These are phyloP conservation scores for Urochloa ruziziensis DNA, from an alignment of 176 grass and related monocot genomes.

Conservation along the genomic window DNA sequence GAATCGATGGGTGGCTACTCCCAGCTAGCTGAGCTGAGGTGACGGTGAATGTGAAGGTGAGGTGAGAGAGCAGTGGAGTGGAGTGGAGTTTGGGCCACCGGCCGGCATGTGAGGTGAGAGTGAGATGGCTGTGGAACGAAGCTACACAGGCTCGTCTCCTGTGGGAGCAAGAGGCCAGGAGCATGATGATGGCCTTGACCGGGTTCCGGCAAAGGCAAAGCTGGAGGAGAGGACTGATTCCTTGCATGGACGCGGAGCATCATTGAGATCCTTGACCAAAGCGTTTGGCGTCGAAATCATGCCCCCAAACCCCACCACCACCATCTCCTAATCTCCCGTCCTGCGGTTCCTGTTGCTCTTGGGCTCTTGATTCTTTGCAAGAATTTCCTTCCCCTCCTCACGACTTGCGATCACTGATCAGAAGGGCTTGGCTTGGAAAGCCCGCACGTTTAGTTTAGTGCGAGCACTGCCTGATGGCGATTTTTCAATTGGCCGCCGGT, in stretches of 20 bases:
- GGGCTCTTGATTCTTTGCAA: neutral
- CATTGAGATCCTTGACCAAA: slow-evolving; percentile 34
- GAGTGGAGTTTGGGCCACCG: neutral
- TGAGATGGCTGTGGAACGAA: neutral
- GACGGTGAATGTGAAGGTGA: neutral
- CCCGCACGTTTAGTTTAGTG: neutral
- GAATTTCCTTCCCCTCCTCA: neutral
- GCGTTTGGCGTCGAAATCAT: slow-evolving; percentile 24
- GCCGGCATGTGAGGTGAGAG: neutral
- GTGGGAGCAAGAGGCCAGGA: neutral
- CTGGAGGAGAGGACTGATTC: neutral
- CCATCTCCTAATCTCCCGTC: neutral
- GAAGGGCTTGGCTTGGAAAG: neutral
- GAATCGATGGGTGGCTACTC: neutral
- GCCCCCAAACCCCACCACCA: slow-evolving; percentile 25
- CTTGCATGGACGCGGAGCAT: slow-evolving; percentile 27
- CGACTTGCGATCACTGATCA: neutral
- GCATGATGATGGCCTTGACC: slow-evolving; percentile 33
- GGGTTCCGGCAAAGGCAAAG: neutral
- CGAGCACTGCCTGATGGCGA: neutral
- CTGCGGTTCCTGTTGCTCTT: neutral
- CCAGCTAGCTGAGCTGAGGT: neutral
- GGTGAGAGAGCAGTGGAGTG: neutral
- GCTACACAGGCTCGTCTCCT: neutral
- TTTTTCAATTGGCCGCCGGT: neutral